A percentile compares a stretch with the other conserved stretches of the same genome.
Evolutionary conservation across 257 asterid genomes (phyloP).

Genomic region (Capsicum rhomboideum): DNA sequence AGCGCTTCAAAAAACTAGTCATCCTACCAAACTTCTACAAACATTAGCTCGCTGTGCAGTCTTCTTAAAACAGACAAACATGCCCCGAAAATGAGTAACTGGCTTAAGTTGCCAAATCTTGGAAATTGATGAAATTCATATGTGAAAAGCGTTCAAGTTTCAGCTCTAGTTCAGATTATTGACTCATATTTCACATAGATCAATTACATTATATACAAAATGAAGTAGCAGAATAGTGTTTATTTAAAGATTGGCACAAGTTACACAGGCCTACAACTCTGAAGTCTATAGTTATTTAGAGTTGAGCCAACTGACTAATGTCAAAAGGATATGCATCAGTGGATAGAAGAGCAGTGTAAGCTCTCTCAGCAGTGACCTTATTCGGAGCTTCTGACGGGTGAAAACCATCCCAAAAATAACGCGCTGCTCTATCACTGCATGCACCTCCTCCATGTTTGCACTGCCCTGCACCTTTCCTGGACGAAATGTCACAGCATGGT

Average conservation of each 20-base stretch:
- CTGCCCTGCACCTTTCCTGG: constrained; percentile 1
- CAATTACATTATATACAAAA: not conserved
- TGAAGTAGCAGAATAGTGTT: not conserved
- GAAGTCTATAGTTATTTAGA: not conserved
- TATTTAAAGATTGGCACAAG: not conserved
- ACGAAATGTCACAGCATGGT: constrained; percentile 26
- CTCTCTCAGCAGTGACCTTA: constrained; percentile 4
- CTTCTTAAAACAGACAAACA: not conserved
- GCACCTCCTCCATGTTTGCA: constrained; percentile 14
- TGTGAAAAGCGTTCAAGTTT: not conserved
- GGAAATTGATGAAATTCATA: not conserved
- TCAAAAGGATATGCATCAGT: constrained; percentile 29
- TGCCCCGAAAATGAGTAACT: not conserved
- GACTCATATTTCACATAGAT: not conserved
- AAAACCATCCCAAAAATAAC: constrained; percentile 27
- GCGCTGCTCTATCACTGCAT: constrained; percentile 20
- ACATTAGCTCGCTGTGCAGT: too few relatives aligned
- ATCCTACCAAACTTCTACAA: not conserved
- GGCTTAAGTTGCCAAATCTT: not conserved
- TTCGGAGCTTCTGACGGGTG: constrained; percentile 19
- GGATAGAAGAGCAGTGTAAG: constrained; percentile 12
- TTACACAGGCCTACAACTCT: not conserved
- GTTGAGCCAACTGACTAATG: constrained; percentile 20
- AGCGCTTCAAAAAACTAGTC: not conserved
- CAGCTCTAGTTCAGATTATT: not conserved